A percentile compares a stretch with the other conserved stretches of the same genome.
Evolutionary conservation across 768 basidiomycete genomes (phyloP).

Genomic region (Rhodotorula graminis): DNA sequence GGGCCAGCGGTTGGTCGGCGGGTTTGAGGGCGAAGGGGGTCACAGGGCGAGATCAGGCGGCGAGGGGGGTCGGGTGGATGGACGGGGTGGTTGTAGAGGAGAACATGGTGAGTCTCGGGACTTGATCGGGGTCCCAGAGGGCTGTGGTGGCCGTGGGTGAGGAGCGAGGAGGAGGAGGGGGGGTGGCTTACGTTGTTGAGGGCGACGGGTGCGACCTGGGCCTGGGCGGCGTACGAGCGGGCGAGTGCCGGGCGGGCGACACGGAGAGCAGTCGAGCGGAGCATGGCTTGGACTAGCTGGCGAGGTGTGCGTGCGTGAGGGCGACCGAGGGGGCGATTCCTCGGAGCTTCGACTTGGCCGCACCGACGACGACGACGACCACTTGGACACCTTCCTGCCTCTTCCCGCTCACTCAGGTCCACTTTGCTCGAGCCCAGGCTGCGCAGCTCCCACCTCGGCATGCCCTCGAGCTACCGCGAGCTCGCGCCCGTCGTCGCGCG

Average conservation of each 20-base stretch:
- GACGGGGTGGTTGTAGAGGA: not conserved
- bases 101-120: not conserved
- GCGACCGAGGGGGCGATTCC: too few relatives aligned
- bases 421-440: too few relatives aligned
- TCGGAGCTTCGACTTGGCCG: not conserved
- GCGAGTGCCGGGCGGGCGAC: not conserved
- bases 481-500: too few relatives aligned
- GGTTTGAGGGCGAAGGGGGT: not conserved
- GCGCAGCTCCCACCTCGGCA: too few relatives aligned
- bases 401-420: too few relatives aligned
- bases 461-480: too few relatives aligned
- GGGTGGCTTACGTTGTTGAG: not conserved
- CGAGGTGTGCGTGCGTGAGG: not conserved
- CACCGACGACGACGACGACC: too few relatives aligned
- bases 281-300: not conserved
- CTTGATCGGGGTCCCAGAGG: not conserved
- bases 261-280: not conserved
- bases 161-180: not conserved
- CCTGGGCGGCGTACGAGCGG: not conserved
- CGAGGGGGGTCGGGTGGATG: not conserved
- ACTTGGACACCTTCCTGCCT: too few relatives aligned
- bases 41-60: not conserved
- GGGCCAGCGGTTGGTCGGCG: not conserved
- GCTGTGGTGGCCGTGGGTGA: not conserved
- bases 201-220: slow-evolving; percentile 2